Evolutionary conservation across 1,284 basidiomycete genomes (phyloP), one percentile per base, ranked within the genome.

Genomic region (Xanthoconium separans): DNA sequence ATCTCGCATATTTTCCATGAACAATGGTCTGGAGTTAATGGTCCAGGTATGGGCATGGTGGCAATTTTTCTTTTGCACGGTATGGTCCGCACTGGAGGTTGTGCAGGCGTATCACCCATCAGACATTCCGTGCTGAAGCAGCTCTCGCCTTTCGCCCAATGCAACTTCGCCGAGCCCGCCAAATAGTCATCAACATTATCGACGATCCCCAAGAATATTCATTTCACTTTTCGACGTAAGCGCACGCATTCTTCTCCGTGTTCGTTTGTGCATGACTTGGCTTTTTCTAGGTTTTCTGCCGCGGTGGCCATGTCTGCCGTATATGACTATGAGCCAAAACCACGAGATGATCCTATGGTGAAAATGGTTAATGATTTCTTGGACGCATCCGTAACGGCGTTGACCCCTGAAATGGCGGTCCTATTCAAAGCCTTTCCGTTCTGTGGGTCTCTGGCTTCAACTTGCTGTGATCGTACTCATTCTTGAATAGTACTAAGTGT

Each of bases 251-350:
- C 2, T 42, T 15, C 33, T 15, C 6, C 33, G 7, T 7, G 27
- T 27, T 27, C 6, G 27, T 16, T 34, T 15, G 11, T 34, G 12
- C 13, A 12, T 15, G 30, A 30, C n/a, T 3, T 6, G 2, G 22
- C 11, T 16, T 16, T 2, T 2, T 3, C 8, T 47, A 63, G 61
- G 29, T 63, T 62, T 42, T n/a, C 57, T 5, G 30, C 47, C 7
- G 52, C 60, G 3, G 30, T 62, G 8, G 44, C 51, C 1, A 61
- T 61, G 51, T 55, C 50, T 8, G 16, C 31, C 33, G 51, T 49
- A 30, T 63, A 62, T 29, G 55, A 58, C 27, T 63, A 65, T 16
- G 54, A 63, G 4, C 50, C 56, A 24, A 39, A 20, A 2, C 34
- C 49, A 11, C 52, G 43, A 3, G 40, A 58, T 3, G 62, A 63